Base-by-base conservation (phyloP, 176 grass and related monocot genomes). In the Hyparrhenia diplandra region DNA sequence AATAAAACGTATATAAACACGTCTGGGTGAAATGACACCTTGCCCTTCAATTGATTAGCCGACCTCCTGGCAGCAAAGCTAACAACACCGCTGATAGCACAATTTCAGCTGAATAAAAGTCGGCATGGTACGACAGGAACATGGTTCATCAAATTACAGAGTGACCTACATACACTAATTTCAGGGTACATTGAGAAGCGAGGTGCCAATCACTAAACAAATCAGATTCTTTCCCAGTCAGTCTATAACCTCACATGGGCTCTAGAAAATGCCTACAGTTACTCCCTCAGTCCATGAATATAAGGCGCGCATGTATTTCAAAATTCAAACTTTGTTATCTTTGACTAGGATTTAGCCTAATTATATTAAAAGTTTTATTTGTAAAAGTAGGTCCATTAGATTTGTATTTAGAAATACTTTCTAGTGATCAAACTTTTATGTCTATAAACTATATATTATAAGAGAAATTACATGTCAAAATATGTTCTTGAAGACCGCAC, bases 101-200 rank as follows among this genome's bases (percentile, higher is more conserved):
- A 6, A 20, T 71, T 63, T 87, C 67, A 45, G 36, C 28, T 32
- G 13, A 49, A 74, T 55, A 68, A 12, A 60, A 74, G 16, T 23
- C 0, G 5, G 25, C 61, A 47, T 30, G 6, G 60, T 16, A 75
- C n/a, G n/a, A n/a, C n/a, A n/a, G n/a, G n/a, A n/a, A 51, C 40
- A 51, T 2, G 3, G 76, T 52, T 75, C 69, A 36, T 46, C 78
- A 59, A 42, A 84, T 54, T 52, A 80, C 52, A 62, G 9, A 72
- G 61, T 45, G 67, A 45, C 40, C 64, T 57, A 89, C 36, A 76
- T 40, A 62, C 34, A 43, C 4, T 12, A 13, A 57, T 52, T 10
- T 57, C 32, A 69, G 13, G 37, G 1, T n/a, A n/a, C 29, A 31
- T 8, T 9, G 4, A 60, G 58, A 31, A 7, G 71, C 21, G 6